phyloP scores from a whole-genome alignment of 352 stramenopile species.

The Lagenidium giganteum region DNA sequence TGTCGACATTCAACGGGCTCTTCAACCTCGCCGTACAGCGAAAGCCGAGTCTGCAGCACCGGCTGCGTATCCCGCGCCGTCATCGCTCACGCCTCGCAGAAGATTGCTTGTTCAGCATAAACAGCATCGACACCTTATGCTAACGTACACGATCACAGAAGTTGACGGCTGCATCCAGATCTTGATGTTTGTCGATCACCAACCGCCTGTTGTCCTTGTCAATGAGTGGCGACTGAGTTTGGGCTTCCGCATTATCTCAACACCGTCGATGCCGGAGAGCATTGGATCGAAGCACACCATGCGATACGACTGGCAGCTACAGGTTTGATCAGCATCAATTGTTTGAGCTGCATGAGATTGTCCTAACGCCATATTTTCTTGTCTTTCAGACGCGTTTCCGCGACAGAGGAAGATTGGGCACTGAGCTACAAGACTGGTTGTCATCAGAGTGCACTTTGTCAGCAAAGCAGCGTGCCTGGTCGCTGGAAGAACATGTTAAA shows the following conservation, averaged over 20 bases:
- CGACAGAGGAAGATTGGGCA: not conserved
- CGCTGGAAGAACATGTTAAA: too few species aligned
- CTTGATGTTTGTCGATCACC: conserved; percentile 62
- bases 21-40: too few species aligned
- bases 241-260: conserved; percentile 42
- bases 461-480: too few species aligned
- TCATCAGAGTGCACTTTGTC: too few species aligned
- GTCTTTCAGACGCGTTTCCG: not conserved
- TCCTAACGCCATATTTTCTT: too few species aligned
- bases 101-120: conserved; percentile 52
- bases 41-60: too few species aligned
- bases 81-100: conserved; percentile 38
- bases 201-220: conserved; percentile 55
- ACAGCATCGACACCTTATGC: conserved; percentile 47
- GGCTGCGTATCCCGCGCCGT: conserved; percentile 46
- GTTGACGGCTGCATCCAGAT: conserved; percentile 44
- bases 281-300: conserved; percentile 51
- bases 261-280: conserved; percentile 37
- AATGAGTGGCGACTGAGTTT: conserved; percentile 56
- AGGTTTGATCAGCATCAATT: conserved; percentile 13
- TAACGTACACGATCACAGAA: conserved; percentile 65
- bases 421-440: too few species aligned
- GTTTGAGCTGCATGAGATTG: too few species aligned
- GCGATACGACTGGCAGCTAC: conserved; percentile 71
- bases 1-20: not conserved